Percentiles rank a stretch among this genome's conserved stretches.
phyloP scores from a whole-genome alignment of 495 filamentous ascomycete species.

The Hypoxylon lienhwacheense region DNA sequence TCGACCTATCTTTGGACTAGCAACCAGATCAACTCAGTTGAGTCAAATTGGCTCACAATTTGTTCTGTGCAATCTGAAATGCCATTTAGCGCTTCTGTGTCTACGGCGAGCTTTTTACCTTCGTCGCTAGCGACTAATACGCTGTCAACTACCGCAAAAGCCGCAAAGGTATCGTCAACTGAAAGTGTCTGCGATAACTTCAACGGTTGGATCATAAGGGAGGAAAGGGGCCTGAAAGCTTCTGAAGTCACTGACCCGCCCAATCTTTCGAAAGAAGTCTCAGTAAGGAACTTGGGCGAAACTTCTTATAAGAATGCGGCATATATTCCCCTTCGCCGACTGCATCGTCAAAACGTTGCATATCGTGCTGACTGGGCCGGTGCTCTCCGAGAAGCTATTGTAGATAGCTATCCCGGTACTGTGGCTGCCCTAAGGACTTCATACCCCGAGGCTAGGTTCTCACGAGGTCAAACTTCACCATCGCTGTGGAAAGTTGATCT shows the following conservation, averaged over 20 bases:
- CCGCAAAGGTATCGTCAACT: conserved; percentile 18
- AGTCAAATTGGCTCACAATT: conserved; percentile 41
- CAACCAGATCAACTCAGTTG: not conserved
- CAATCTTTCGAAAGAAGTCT: conserved; percentile 16
- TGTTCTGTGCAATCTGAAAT: conserved; percentile 22
- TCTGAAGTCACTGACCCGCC: conserved; percentile 8
- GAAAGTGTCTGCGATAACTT: conserved; percentile 22
- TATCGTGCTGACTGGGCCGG: conserved; percentile 43
- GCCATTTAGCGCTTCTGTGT: conserved; percentile 20
- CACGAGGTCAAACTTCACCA: conserved; percentile 22
- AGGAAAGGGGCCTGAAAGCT: conserved; percentile 14
- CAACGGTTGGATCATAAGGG: conserved; percentile 23
- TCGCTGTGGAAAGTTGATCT: conserved; percentile 29
- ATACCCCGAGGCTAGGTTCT: conserved; percentile 32
- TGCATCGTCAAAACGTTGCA: conserved; percentile 13
- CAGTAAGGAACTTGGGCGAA: conserved; percentile 28
- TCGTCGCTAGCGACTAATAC: conserved; percentile 17
- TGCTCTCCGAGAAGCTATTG: conserved; percentile 41
- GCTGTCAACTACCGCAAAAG: conserved; percentile 16
- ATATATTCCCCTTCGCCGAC: conserved; percentile 20
- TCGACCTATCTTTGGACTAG: conserved; percentile 42
- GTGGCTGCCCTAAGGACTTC: conserved; percentile 26
- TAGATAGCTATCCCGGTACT: conserved; percentile 31
- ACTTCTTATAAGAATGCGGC: conserved; percentile 14
- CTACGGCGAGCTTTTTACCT: conserved; percentile 15